These are phyloP conservation scores for Trichoderma atroviride DNA, from an alignment of 2,329 filamentous ascomycete genomes.

Conservation along the genomic window DNA sequence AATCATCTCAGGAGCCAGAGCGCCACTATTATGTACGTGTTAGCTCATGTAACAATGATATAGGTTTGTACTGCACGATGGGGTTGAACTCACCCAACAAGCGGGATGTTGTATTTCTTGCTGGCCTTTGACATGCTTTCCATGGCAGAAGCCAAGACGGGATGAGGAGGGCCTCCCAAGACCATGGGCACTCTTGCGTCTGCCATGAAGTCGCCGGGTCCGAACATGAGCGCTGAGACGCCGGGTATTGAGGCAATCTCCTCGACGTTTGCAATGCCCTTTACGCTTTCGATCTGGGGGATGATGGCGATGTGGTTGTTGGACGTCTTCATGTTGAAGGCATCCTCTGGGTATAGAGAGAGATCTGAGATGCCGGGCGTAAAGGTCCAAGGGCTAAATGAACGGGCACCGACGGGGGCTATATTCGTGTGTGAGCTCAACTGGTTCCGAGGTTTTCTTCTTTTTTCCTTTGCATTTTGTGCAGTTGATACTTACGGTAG, in stretches of 20 bases:
- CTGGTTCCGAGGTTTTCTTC: background rate
- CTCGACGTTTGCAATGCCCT: constrained; percentile 10
- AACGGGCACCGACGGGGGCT: constrained; percentile 14
- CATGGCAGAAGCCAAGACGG: constrained; percentile 1
- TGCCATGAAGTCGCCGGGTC: constrained; percentile 15
- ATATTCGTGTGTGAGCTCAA: background rate
- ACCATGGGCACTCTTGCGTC: constrained; percentile 3
- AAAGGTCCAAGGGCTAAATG: constrained; percentile 21
- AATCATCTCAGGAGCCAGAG: background rate
- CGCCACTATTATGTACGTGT: background rate
- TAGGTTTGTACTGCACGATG: background rate
- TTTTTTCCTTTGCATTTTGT: background rate
- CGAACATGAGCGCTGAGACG: constrained; percentile 19
- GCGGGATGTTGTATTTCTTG: background rate
- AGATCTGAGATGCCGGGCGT: constrained; percentile 20
- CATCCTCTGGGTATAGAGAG: constrained; percentile 9
- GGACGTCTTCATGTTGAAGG: constrained; percentile 20
- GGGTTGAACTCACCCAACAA: constrained; percentile 2
- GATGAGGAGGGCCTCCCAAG: constrained; percentile 4
- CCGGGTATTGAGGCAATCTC: constrained; percentile 22
- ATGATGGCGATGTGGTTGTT: constrained; percentile 19
- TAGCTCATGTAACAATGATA: background rate
- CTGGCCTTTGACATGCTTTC: constrained; percentile 15
- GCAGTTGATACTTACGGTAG: constrained; percentile 10
- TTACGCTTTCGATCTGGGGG: constrained; percentile 16